Evolutionary conservation across 2,329 filamentous ascomycete species (phyloP).

Genomic region (Trichophyton mentagrophytes): DNA sequence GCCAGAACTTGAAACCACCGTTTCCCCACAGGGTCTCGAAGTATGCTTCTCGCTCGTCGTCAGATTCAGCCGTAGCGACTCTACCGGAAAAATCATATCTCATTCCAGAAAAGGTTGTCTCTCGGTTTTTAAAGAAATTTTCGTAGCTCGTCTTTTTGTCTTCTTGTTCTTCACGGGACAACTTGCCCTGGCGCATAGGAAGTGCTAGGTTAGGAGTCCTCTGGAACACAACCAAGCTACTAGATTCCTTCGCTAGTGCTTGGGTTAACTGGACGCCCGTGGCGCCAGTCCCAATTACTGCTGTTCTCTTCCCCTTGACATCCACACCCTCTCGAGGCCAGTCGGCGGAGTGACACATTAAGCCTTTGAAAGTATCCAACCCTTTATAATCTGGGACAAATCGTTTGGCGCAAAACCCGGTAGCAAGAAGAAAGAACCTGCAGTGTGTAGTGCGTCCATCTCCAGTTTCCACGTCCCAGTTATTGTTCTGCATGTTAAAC

Average conservation of each 20-base stretch:
- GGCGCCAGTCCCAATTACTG: conserved; percentile 52
- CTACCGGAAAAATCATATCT: conserved; percentile 41
- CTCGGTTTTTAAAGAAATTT: conserved; percentile 39
- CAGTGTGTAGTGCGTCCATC: conserved; percentile 29
- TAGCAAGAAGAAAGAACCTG: conserved; percentile 36
- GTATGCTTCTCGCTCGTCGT: conserved; percentile 37
- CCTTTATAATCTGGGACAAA: conserved; percentile 33
- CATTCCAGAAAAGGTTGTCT: conserved; percentile 45
- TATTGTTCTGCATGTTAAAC: conserved; percentile 26
- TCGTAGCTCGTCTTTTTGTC: conserved; percentile 31
- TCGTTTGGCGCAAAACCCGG: conserved; percentile 36
- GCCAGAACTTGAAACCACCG: conserved; percentile 44
- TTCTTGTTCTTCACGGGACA: conserved; percentile 41
- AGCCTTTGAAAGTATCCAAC: conserved; percentile 40
- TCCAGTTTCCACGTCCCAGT: conserved; percentile 36
- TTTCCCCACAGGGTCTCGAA: conserved; percentile 39
- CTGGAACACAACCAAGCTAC: conserved; percentile 43
- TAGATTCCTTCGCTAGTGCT: conserved; percentile 43
- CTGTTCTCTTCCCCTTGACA: conserved; percentile 46
- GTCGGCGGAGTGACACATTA: conserved; percentile 47
- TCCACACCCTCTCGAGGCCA: conserved; percentile 48
- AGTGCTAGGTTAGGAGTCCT: conserved; percentile 54
- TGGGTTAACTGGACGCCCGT: conserved; percentile 53
- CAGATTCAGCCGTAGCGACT: conserved; percentile 41
- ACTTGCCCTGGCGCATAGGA: conserved; percentile 43